These are phyloP conservation scores for Tetradesmus obliquus DNA, from an alignment of 139 green algal genomes.

Conservation along the genomic window DNA sequence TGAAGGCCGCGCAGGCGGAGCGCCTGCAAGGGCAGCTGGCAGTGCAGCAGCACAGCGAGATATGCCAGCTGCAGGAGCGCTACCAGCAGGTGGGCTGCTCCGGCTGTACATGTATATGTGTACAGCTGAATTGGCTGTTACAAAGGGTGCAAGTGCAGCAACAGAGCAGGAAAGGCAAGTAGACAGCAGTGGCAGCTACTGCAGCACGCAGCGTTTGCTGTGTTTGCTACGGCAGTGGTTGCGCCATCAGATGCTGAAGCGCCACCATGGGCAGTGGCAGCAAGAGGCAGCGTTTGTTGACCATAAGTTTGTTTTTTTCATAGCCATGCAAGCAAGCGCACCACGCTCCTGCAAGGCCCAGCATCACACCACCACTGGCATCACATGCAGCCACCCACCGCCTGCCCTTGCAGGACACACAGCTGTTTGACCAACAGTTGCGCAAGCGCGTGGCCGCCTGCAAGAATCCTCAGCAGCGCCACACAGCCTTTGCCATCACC, in stretches of 20 bases:
- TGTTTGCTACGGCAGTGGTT: neutral
- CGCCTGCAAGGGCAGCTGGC: neutral
- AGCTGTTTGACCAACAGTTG: slow-evolving; percentile 16
- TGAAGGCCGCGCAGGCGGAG: slow-evolving; percentile 30
- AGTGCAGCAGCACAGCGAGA: neutral
- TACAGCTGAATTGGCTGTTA: neutral
- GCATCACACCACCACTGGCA: too few species aligned
- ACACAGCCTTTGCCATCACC: neutral
- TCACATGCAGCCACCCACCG: too few species aligned
- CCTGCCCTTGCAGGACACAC: slow-evolving; percentile 18
- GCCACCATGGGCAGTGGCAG: too few species aligned
- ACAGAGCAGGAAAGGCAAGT: neutral
- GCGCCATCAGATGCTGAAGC: too few species aligned
- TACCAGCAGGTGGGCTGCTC: slow-evolving; percentile 25
- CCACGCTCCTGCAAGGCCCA: too few species aligned
- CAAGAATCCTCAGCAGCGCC: neutral
- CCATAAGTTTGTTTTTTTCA: too few species aligned
- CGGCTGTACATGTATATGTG: neutral
- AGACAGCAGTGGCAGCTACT: neutral
- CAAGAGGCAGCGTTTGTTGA: too few species aligned
- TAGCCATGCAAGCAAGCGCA: too few species aligned
- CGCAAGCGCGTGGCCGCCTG: neutral
- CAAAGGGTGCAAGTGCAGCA: neutral
- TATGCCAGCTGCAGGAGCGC: neutral
- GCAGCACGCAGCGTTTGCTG: neutral